These are phyloP conservation scores for Hygrocybe punicea DNA, from an alignment of 768 basidiomycete genomes.

Conservation along the genomic window DNA sequence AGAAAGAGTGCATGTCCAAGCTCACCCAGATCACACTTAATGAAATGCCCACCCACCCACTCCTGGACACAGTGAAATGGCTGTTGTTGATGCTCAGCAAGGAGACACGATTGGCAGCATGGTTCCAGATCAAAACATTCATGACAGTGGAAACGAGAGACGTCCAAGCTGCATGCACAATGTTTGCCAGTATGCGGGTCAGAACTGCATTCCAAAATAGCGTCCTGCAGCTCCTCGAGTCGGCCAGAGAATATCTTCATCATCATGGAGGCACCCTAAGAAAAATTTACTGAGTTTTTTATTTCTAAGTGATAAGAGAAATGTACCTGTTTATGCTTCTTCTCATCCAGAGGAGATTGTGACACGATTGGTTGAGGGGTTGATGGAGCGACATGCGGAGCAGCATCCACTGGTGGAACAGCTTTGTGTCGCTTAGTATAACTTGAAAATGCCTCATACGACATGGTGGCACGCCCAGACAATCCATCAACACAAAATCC, in stretches of 20 bases:
- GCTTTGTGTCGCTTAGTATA: background rate
- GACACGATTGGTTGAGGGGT: background rate
- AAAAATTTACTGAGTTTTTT: background rate
- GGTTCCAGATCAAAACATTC: constrained; percentile 19
- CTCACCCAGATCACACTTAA: constrained; percentile 21
- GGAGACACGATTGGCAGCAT: too few species aligned
- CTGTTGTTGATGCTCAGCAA: constrained; percentile 8
- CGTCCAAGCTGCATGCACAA: background rate
- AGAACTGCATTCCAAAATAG: background rate
- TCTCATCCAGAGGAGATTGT: background rate
- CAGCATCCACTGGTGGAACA: background rate
- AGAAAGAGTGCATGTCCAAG: constrained; percentile 15
- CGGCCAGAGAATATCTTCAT: background rate
- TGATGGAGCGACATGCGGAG: background rate
- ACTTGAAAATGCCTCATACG: background rate
- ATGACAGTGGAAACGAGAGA: constrained; percentile 9
- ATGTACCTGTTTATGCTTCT: background rate
- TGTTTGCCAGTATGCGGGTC: background rate
- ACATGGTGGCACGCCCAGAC: background rate
- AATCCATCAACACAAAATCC: background rate
- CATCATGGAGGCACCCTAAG: background rate
- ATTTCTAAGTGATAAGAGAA: background rate
- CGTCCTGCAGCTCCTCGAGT: background rate
- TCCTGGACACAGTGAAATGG: constrained; percentile 28
- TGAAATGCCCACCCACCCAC: constrained; percentile 19